Percentiles rank a stretch among this genome's conserved stretches.
Evolutionary conservation across 345 rosid genomes (phyloP).

Genomic region (Cochlearia excelsa): DNA sequence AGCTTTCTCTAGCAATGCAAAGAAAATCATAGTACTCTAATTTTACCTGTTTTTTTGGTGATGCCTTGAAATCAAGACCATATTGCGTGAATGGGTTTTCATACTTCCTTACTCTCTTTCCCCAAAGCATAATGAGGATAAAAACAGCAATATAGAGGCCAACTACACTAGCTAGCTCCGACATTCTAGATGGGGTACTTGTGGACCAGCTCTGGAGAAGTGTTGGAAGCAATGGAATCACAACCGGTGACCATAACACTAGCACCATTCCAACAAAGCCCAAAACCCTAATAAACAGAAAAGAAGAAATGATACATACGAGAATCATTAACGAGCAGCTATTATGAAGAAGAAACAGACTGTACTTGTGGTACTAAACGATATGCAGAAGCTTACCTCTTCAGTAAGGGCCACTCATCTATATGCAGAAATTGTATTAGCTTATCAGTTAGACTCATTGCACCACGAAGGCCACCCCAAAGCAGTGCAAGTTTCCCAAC

Average conservation of each 20-base stretch:
- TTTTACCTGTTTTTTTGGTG: constrained; percentile 47
- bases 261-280: constrained; percentile 77
- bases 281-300: constrained; percentile 49
- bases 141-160: constrained; percentile 75
- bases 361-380: constrained; percentile 11
- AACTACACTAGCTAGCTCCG: constrained; percentile 65
- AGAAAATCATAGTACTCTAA: constrained; percentile 8
- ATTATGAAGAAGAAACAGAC: constrained; percentile 4
- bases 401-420: constrained; percentile 74
- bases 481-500: constrained; percentile 94
- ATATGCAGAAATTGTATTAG: constrained; percentile 71
- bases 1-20: constrained; percentile 5
- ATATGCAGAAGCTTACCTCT: constrained; percentile 49
- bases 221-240: constrained; percentile 81
- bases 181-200: constrained; percentile 55
- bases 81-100: constrained; percentile 70
- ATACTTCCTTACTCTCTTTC: constrained; percentile 71
- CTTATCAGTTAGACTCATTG: constrained; percentile 81
- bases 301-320: neutral
- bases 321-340: constrained; percentile 18
- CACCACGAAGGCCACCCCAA: constrained; percentile 99
- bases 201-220: constrained; percentile 80
- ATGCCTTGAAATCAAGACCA: constrained; percentile 66
- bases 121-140: constrained; percentile 78
- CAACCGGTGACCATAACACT: constrained; percentile 83